Percentiles rank a stretch among this genome's conserved stretches.
Conservation (phyloP, 192 early-diverging fungal genomes). For the Coemansia guatemalensis region DNA sequence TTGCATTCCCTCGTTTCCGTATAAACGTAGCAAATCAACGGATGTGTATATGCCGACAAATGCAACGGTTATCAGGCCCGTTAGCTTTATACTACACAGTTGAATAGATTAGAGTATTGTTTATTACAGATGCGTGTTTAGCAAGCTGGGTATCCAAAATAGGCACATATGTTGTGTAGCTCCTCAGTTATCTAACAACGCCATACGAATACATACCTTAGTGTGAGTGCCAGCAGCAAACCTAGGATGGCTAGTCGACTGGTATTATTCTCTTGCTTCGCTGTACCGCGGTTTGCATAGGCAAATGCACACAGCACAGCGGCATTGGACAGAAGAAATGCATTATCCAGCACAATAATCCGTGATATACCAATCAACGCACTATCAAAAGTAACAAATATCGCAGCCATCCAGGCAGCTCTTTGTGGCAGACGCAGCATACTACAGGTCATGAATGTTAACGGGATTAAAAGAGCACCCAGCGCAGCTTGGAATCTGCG, state of each 20-base stretch:
- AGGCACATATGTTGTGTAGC: not conserved
- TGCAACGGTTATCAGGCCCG: constrained; percentile 84
- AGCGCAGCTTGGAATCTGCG: constrained; percentile 69
- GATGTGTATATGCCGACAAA: constrained; percentile 76
- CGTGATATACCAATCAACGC: constrained; percentile 65
- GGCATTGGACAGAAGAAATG: constrained; percentile 83
- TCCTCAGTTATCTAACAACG: constrained; percentile 32
- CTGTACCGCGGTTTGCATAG: not conserved
- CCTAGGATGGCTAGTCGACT: constrained; percentile 50
- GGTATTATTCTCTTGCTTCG: not conserved
- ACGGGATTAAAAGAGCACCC: constrained; percentile 77
- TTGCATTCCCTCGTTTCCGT: not conserved
- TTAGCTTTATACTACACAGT: constrained; percentile 80
- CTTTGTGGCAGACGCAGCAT: constrained; percentile 6
- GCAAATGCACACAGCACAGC: constrained; percentile 7
- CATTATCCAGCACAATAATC: constrained; percentile 92
- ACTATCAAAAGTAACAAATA: constrained; percentile 74
- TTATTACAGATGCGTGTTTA: not conserved
- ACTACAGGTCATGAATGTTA: constrained; percentile 63
- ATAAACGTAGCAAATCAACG: constrained; percentile 78
- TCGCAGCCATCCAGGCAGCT: constrained; percentile 58
- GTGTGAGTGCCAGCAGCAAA: constrained; percentile 28
- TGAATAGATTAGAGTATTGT: not conserved
- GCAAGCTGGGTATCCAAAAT: not conserved
- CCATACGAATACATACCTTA: not conserved